A percentile compares a stretch with the other conserved stretches of the same genome.
These are phyloP conservation scores for Silene uniflora DNA, from an alignment of 148 eudicot genomes.

Conservation along the genomic window DNA sequence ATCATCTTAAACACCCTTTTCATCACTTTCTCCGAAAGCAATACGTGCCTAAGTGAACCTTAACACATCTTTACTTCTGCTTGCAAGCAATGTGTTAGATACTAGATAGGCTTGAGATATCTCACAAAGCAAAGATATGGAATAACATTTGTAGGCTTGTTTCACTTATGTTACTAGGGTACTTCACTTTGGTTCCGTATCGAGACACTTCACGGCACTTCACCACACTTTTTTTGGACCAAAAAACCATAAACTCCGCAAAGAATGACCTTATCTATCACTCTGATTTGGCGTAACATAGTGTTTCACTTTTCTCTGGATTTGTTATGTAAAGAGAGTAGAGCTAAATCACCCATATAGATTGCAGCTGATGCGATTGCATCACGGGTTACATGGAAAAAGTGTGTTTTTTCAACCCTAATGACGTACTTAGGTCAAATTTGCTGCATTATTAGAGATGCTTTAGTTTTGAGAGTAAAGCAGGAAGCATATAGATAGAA, in stretches of 20 bases:
- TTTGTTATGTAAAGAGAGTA: too few relatives aligned
- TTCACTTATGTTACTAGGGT: too few relatives aligned
- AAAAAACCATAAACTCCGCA: too few relatives aligned
- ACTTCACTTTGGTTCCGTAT: too few relatives aligned
- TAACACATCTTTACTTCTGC: slow-evolving; percentile 1
- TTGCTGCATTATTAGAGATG: not conserved
- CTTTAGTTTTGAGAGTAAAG: not conserved
- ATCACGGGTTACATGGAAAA: not conserved
- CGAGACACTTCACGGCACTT: too few relatives aligned
- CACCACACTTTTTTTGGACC: too few relatives aligned
- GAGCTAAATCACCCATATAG: not conserved
- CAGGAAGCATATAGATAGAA: not conserved
- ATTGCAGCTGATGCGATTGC: not conserved
- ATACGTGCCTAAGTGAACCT: slow-evolving; percentile 10
- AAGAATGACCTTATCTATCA: too few relatives aligned
- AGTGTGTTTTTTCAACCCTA: not conserved
- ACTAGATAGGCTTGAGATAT: not conserved
- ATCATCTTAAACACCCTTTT: not conserved
- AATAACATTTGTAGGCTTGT: not conserved
- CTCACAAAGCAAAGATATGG: not conserved
- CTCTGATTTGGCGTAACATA: too few relatives aligned
- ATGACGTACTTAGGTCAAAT: not conserved
- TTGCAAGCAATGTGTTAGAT: slow-evolving; percentile 16
- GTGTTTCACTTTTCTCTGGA: too few relatives aligned
- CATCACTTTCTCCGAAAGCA: not conserved